phyloP scores from a whole-genome alignment of 139 green algal genomes.

The Coelastrella sp. region DNA sequence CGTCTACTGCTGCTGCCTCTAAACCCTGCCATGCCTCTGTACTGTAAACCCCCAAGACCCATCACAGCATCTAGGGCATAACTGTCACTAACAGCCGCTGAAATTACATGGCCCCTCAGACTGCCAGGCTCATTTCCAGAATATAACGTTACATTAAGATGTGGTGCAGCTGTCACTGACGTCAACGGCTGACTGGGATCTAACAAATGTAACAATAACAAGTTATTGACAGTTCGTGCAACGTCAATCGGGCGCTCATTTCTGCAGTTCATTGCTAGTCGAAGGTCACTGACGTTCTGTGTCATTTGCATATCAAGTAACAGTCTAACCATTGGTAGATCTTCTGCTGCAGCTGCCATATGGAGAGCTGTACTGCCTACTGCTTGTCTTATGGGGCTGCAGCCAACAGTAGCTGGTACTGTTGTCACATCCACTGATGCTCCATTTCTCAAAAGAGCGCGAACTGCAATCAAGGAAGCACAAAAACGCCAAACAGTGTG shows the following conservation, averaged over 20 bases:
- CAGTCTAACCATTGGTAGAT: constrained; percentile 60
- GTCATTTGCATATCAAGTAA: constrained; percentile 55
- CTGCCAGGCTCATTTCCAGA: background rate
- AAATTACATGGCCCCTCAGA: background rate
- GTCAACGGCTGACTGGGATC: constrained; percentile 20
- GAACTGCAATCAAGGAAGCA: no score
- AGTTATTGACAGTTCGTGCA: constrained; percentile 53
- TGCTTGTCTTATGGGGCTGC: constrained; percentile 56
- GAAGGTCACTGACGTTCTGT: constrained; percentile 56
- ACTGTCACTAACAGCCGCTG: background rate
- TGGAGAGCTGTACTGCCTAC: constrained; percentile 66
- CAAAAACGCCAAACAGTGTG: no score
- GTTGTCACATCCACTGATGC: constrained; percentile 44
- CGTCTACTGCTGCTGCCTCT: background rate
- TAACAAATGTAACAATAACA: constrained; percentile 65
- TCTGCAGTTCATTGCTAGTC: constrained; percentile 45
- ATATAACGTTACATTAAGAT: background rate
- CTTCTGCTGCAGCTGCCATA: constrained; percentile 64
- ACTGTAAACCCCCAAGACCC: background rate
- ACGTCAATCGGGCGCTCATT: constrained; percentile 61
- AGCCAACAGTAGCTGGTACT: constrained; percentile 31
- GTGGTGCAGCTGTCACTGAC: background rate
- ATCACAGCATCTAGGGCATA: background rate
- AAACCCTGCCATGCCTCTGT: background rate
- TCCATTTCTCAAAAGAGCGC: constrained; percentile 59